Percentiles rank a stretch among this genome's conserved stretches.
These are phyloP conservation scores for Verticillium dahliae DNA, from an alignment of 2,329 filamentous ascomycete genomes.

Conservation along the genomic window DNA sequence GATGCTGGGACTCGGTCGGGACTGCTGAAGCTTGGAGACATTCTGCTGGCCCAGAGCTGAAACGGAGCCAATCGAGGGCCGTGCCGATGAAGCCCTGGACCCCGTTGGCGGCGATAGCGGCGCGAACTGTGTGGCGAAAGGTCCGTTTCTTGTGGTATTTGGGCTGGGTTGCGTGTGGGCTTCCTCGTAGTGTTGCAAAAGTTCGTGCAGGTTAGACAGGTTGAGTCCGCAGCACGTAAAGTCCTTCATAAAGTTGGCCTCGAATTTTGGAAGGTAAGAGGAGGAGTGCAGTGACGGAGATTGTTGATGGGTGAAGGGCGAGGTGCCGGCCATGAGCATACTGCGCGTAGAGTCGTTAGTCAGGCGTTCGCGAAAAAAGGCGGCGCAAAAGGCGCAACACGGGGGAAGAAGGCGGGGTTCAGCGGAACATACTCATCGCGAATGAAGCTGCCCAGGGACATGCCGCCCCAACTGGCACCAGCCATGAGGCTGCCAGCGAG, in stretches of 20 bases:
- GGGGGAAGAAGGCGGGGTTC: background rate
- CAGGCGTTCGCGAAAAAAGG: background rate
- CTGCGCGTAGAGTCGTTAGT: slow-evolving; percentile 36
- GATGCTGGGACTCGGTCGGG: slow-evolving; percentile 1
- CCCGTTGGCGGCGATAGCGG: slow-evolving; percentile 7
- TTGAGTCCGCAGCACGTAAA: slow-evolving; percentile 92
- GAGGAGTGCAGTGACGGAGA: slow-evolving; percentile 96
- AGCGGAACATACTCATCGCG: slow-evolving; percentile 78
- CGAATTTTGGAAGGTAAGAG: slow-evolving; percentile 91
- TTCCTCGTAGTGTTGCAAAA: slow-evolving; percentile 95
- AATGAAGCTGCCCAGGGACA: slow-evolving; percentile 95
- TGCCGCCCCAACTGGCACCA: slow-evolving; percentile 94
- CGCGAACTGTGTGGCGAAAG: slow-evolving; percentile 31
- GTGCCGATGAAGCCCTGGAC: slow-evolving; percentile 2
- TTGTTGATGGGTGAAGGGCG: slow-evolving; percentile 73
- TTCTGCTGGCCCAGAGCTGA: slow-evolving; percentile 9
- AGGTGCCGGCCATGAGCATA: slow-evolving; percentile 92
- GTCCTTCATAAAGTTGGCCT: slow-evolving; percentile 96
- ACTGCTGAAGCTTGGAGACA: background rate
- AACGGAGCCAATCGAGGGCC: slow-evolving; percentile 7
- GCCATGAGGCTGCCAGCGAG: slow-evolving; percentile 61
- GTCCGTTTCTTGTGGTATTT: slow-evolving; percentile 27
- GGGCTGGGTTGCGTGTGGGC: slow-evolving; percentile 69
- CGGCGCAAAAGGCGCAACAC: background rate
- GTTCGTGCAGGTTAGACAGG: slow-evolving; percentile 84